A percentile compares a stretch with the other conserved stretches of the same genome.
phyloP scores from a whole-genome alignment of 176 grass and related monocot genomes.

The Triticum monococcum region DNA sequence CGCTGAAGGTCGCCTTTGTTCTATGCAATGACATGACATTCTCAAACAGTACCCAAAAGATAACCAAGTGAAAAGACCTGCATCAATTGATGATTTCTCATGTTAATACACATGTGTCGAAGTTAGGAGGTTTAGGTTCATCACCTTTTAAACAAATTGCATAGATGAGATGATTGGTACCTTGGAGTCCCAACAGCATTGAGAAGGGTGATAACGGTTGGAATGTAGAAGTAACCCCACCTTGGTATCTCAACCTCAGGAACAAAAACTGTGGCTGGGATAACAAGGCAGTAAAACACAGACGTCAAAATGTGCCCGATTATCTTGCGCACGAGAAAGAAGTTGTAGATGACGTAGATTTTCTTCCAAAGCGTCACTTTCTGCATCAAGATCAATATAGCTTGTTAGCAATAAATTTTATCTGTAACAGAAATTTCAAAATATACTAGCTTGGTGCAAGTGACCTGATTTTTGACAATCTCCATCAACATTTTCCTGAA shows the following conservation, averaged over 20 bases:
- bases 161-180: slow-evolving; percentile 35
- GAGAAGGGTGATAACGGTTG: slow-evolving; percentile 65
- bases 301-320: slow-evolving; percentile 74
- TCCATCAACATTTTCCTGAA: slow-evolving; percentile 83
- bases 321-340: slow-evolving; percentile 80
- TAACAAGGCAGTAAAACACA: slow-evolving; percentile 80
- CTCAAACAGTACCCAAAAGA: slow-evolving; percentile 86
- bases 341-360: slow-evolving; percentile 78
- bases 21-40: slow-evolving; percentile 94
- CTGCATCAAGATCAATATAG: slow-evolving; percentile 39
- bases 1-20: slow-evolving; percentile 76
- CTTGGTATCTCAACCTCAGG: slow-evolving; percentile 76
- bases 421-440: background rate
- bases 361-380: slow-evolving; percentile 79
- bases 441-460: slow-evolving; percentile 8
- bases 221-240: slow-evolving; percentile 78
- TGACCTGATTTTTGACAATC: slow-evolving; percentile 73
- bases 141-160: background rate
- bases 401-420: slow-evolving; percentile 18
- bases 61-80: slow-evolving; percentile 71
- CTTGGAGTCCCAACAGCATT: slow-evolving; percentile 67
- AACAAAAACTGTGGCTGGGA: slow-evolving; percentile 62
- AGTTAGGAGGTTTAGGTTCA: background rate
- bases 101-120: background rate
- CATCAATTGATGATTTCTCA: slow-evolving; percentile 18